These are phyloP conservation scores for Podospora conica DNA, from an alignment of 495 filamentous ascomycete genomes.

Conservation along the genomic window DNA sequence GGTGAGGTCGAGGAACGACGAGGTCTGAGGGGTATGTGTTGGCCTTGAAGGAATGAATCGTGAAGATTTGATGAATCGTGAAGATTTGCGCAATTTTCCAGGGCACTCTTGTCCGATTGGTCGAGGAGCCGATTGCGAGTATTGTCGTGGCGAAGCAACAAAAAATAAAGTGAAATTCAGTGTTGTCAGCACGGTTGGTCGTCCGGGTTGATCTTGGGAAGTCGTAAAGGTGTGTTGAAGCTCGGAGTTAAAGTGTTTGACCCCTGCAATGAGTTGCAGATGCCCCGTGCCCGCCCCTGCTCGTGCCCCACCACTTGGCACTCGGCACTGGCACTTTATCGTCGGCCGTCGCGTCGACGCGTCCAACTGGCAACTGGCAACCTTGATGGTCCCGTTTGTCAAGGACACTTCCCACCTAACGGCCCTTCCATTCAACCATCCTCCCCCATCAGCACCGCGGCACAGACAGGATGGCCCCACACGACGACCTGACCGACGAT, in stretches of 20 bases:
- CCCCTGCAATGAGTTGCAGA: too few relatives aligned
- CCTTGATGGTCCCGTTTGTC: not conserved
- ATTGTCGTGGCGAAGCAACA: not conserved
- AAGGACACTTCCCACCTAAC: not conserved
- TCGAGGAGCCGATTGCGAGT: not conserved
- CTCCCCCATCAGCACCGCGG: not conserved
- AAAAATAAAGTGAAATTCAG: not conserved
- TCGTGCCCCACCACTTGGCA: not conserved
- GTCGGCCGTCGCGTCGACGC: not conserved
- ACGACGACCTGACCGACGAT: slow-evolving; percentile 33
- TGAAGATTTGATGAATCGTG: not conserved
- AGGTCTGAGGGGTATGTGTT: not conserved
- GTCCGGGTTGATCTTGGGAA: not conserved
- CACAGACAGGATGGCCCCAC: slow-evolving; percentile 27
- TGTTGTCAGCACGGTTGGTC: not conserved
- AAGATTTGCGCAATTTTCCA: not conserved
- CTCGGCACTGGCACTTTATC: not conserved
- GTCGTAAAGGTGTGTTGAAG: not conserved
- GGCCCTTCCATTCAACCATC: not conserved
- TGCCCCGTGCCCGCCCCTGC: too few relatives aligned
- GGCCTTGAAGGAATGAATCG: not conserved
- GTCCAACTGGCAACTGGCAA: not conserved
- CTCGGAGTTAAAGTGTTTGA: not conserved
- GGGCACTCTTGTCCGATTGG: not conserved
- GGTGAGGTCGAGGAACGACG: not conserved